Evolutionary conservation across 805 yeast species (phyloP), one percentile per base, ranked within the genome.

Genomic region (Wickerhamomyces queroliae): DNA sequence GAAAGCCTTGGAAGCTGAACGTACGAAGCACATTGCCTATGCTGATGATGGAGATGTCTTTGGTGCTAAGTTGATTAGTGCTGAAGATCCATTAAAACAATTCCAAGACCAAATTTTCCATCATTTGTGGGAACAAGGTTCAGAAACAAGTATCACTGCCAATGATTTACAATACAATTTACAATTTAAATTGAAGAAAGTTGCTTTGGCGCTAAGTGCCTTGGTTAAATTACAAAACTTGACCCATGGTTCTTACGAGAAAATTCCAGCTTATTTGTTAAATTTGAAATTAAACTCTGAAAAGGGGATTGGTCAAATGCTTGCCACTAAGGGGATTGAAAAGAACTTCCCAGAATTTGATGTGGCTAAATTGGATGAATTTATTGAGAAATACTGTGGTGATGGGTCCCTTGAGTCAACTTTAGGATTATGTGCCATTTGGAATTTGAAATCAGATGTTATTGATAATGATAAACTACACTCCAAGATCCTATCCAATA

Each of bases 41-140:
- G 38, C 57, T 18, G 69, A 70, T 15, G 86, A 80, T 43, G 59
- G 62, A 5, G 90, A 83, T 63, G 71, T 78, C 2, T 70, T 80
- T 45, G 91, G 88, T 25, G 68, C 69, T 21, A 61, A 64, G 28
- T 54, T 70, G 28, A 47, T 59, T 45, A 33, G 51, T 3, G 50
- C 62, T 25, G 51, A 63, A 29, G 55, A 65, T 15, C 67, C 79
- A 36, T 49, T 80, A 35, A 69, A 65, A 7, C 60, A 62, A 12
- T 67, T 81, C 42, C 53, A 64, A 17, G 60, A 61, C 3, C 70
- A 64, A 34, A 77, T 71, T 24, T 71, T 53, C 47, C 57, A 48
- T 47, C 55, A 53, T 45, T 56, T 57, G 46, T 55, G 41, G 52
- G 68, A 40, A 56, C 78, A 76, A 64, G 61, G 71, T 43, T 58